These are phyloP conservation scores for Rhizoclosmatium globosum DNA, from an alignment of 192 early-diverging fungal species.

Conservation along the genomic window DNA sequence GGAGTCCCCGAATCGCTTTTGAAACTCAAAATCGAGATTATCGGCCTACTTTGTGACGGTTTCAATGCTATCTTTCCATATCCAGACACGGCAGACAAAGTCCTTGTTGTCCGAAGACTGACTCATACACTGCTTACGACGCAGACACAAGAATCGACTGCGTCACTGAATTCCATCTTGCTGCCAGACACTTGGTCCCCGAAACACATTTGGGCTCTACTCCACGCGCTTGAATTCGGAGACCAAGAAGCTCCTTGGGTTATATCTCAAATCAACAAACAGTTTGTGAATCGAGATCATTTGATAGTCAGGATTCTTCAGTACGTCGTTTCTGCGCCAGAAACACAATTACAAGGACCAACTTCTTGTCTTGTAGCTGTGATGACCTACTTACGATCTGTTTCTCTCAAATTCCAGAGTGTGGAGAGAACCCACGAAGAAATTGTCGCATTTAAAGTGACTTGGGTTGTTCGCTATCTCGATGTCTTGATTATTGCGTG, in stretches of 20 bases:
- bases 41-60: background rate
- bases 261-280: background rate
- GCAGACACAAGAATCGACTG: background rate
- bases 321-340: background rate
- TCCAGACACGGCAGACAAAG: background rate
- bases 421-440: background rate
- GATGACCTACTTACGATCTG: slow-evolving; percentile 1
- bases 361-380: background rate
- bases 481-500: slow-evolving; percentile 31
- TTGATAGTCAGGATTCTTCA: slow-evolving; percentile 22
- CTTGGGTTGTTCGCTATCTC: slow-evolving; percentile 18
- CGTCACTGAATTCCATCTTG: background rate
- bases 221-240: background rate
- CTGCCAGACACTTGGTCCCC: background rate
- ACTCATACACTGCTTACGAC: background rate
- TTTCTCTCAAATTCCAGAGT: background rate
- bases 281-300: slow-evolving; percentile 3
- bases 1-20: background rate
- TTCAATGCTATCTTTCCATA: background rate
- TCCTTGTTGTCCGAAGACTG: slow-evolving; percentile 5
- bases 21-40: slow-evolving; percentile 3
- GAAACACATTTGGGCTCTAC: slow-evolving; percentile 11
- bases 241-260: slow-evolving; percentile 1
- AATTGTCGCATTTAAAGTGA: background rate
- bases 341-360: background rate